A percentile compares a stretch with the other conserved stretches of the same genome.
These are phyloP conservation scores for Eruca vesicaria DNA, from an alignment of 441 rosid genomes.

Conservation along the genomic window DNA sequence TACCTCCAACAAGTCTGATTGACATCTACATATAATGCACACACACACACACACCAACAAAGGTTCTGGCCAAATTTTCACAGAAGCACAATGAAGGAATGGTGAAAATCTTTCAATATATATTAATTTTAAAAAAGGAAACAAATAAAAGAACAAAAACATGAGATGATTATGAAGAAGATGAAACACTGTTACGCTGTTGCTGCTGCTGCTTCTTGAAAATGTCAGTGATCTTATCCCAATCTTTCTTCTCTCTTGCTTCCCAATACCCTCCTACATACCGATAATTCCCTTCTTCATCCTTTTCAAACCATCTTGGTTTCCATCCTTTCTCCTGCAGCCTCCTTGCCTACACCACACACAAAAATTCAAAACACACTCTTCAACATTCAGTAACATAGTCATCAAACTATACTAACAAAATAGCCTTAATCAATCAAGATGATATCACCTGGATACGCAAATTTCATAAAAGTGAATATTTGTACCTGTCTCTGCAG, in stretches of 20 bases:
- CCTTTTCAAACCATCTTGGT: constrained; percentile 86
- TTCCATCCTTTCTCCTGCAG: constrained; percentile 98
- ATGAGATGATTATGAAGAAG: constrained; percentile 24
- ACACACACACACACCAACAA: constrained; percentile 26
- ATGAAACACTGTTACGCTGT: constrained; percentile 40
- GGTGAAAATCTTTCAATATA: constrained; percentile 27
- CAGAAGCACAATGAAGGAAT: constrained; percentile 33
- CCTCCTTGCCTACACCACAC: constrained; percentile 72
- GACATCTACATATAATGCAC: constrained; percentile 20
- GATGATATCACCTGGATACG: background rate
- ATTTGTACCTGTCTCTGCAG: constrained; percentile 85
- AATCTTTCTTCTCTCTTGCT: constrained; percentile 64
- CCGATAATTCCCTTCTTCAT: constrained; percentile 80
- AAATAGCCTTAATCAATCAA: background rate
- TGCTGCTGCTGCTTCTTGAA: constrained; percentile 43
- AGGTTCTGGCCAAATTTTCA: constrained; percentile 33
- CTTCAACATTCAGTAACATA: constrained; percentile 2
- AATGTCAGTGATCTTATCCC: constrained; percentile 71
- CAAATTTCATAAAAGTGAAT: background rate
- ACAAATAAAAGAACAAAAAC: background rate
- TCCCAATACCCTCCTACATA: constrained; percentile 92
- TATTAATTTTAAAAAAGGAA: background rate
- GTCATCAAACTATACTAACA: background rate
- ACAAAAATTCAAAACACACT: background rate
- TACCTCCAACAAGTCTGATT: constrained; percentile 7